These are phyloP conservation scores for Candida methanosorbosa DNA, from an alignment of 805 yeast genomes.

Conservation along the genomic window DNA sequence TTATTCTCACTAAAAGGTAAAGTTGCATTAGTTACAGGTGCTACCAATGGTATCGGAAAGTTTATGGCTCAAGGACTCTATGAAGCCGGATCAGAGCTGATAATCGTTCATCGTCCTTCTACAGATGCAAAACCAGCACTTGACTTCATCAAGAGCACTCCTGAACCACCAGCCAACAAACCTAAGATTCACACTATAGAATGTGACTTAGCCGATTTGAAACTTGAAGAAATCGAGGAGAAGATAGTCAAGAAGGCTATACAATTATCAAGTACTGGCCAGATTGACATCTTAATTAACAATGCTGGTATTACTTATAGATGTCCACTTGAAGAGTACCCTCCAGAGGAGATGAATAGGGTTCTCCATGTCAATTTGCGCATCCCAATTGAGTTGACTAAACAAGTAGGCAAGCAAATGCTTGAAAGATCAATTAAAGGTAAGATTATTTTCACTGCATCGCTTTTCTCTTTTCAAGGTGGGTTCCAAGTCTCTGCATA, in stretches of 20 bases:
- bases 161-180: constrained; percentile 19
- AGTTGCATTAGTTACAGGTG: constrained; percentile 39
- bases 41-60: constrained; percentile 47
- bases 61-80: constrained; percentile 43
- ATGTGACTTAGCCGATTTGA: constrained; percentile 18
- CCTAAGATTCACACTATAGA: constrained; percentile 16
- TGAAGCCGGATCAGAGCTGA: constrained; percentile 36
- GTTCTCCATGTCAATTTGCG: constrained; percentile 33
- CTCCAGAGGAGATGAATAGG: constrained; percentile 27
- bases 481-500: constrained; percentile 29
- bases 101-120: constrained; percentile 27
- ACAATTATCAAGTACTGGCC: constrained; percentile 18
- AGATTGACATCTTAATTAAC: constrained; percentile 24
- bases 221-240: constrained; percentile 20
- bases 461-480: constrained; percentile 33
- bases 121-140: constrained; percentile 14
- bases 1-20: constrained; percentile 30
- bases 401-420: constrained; percentile 29
- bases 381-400: constrained; percentile 28
- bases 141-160: constrained; percentile 2
- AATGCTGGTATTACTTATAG: constrained; percentile 28
- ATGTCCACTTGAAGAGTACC: constrained; percentile 24
- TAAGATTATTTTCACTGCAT: constrained; percentile 33
- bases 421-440: constrained; percentile 24
- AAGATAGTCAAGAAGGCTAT: constrained; percentile 23